These are phyloP conservation scores for Flaveria brownii DNA, from an alignment of 129 eudicot genomes.

Conservation along the genomic window DNA sequence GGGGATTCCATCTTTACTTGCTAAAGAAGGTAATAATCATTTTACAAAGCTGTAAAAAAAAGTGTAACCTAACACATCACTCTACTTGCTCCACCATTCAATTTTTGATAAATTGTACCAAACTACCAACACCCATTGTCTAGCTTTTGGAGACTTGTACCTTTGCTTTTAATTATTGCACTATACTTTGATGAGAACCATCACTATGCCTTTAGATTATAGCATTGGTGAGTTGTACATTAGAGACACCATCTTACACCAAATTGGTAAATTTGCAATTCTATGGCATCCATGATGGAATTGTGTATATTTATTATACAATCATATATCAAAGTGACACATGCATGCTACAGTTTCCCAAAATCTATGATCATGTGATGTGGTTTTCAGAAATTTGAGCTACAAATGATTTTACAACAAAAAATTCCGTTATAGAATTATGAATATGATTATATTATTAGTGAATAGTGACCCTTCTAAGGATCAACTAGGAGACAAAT, in stretches of 20 bases:
- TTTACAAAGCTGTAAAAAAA: conserved; percentile 31
- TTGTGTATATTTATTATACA: conserved; percentile 6
- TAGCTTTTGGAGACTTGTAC: conserved; percentile 38
- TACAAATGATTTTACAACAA: not conserved
- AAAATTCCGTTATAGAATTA: not conserved
- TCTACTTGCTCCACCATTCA: conserved; percentile 31
- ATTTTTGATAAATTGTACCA: conserved; percentile 34
- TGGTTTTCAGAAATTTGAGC: not conserved
- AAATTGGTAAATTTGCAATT: conserved; percentile 18
- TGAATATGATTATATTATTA: too few relatives aligned
- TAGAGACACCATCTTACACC: conserved; percentile 36
- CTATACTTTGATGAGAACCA: conserved; percentile 36
- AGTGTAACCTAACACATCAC: conserved; percentile 28
- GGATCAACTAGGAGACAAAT: too few relatives aligned
- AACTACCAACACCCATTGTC: conserved; percentile 30
- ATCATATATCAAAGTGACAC: conserved; percentile 13
- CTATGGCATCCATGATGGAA: conserved; percentile 22
- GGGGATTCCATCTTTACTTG: conserved; percentile 13
- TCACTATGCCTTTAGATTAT: conserved; percentile 32
- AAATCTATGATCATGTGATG: not conserved
- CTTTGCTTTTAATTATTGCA: conserved; percentile 34
- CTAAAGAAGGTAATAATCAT: conserved; percentile 23
- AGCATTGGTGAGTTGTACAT: conserved; percentile 33
- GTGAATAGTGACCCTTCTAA: too few relatives aligned
- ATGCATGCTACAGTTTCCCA: conserved; percentile 2